Conservation (phyloP, 345 rosid species). For the Linum usitatissimum region DNA sequence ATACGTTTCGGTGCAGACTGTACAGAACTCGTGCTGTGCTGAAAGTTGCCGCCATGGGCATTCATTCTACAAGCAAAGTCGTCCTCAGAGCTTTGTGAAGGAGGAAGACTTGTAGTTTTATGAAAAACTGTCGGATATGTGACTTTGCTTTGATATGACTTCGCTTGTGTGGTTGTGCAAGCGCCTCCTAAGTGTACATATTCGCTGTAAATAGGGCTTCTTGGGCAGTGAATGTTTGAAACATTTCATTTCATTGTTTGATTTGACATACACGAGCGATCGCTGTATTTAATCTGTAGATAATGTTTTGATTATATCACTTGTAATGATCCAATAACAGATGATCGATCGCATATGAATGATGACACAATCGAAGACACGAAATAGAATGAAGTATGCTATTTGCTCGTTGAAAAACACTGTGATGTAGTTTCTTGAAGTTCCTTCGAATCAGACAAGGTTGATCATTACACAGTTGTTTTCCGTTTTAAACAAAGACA, state of each 20-base stretch:
- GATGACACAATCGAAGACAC: no score
- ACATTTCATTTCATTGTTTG: background rate
- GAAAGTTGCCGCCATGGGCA: conserved; percentile 69
- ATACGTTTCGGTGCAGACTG: conserved; percentile 32
- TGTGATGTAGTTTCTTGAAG: no score
- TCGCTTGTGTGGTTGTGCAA: background rate
- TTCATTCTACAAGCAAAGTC: conserved; percentile 51
- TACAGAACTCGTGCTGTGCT: conserved; percentile 46
- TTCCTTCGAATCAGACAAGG: no score
- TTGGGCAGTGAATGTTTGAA: background rate
- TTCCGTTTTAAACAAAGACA: no score
- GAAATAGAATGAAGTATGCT: no score
- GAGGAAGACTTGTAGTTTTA: background rate
- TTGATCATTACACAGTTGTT: no score
- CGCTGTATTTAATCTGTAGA: no score
- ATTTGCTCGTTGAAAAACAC: no score
- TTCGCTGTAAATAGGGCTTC: background rate
- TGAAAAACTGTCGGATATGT: background rate
- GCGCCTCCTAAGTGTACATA: background rate
- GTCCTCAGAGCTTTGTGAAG: conserved; percentile 53
- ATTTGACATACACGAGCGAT: background rate
- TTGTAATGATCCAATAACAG: no score
- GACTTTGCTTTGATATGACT: background rate
- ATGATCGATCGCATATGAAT: no score
- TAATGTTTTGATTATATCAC: no score